A percentile compares a stretch with the other conserved stretches of the same genome.
Evolutionary conservation across 129 eudicot species (phyloP).

Genomic region (Dittrichia graveolens): DNA sequence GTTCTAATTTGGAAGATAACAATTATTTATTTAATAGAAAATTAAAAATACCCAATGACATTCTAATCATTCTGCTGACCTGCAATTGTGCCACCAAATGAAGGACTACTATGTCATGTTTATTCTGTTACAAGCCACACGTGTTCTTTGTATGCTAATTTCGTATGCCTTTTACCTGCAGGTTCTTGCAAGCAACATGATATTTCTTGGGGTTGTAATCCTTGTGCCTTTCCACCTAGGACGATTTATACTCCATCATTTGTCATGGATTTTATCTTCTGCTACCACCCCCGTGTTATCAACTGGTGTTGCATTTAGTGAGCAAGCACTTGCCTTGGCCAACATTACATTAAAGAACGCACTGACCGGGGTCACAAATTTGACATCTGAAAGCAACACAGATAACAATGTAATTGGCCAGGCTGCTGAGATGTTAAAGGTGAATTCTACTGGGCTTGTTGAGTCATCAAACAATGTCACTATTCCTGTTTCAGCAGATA

Average conservation of each 20-base stretch:
- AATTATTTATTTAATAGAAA: too few species aligned
- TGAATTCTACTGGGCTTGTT: conserved; percentile 55
- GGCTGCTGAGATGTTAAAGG: conserved; percentile 49
- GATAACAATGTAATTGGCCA: conserved; percentile 39
- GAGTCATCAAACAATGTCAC: conserved; percentile 47
- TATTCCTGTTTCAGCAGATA: conserved; percentile 46
- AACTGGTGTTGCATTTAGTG: conserved; percentile 72
- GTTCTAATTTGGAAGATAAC: background rate
- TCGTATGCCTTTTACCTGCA: conserved; percentile 31
- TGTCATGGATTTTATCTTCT: conserved; percentile 71
- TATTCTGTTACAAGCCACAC: background rate
- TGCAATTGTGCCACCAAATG: background rate
- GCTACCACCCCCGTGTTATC: conserved; percentile 71
- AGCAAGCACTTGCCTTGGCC: conserved; percentile 76
- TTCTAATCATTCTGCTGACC: background rate
- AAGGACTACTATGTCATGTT: background rate
- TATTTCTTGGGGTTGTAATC: conserved; percentile 84
- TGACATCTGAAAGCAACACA: conserved; percentile 50
- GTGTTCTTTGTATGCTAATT: conserved; percentile 12
- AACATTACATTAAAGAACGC: conserved; percentile 72
- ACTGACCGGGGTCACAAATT: conserved; percentile 59
- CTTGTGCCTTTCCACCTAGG: conserved; percentile 87
- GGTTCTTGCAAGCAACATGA: conserved; percentile 98
- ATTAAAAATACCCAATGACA: background rate
- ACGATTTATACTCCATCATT: conserved; percentile 63